phyloP scores from a whole-genome alignment of 257 asterid species.

The Solanum habrochaites region DNA sequence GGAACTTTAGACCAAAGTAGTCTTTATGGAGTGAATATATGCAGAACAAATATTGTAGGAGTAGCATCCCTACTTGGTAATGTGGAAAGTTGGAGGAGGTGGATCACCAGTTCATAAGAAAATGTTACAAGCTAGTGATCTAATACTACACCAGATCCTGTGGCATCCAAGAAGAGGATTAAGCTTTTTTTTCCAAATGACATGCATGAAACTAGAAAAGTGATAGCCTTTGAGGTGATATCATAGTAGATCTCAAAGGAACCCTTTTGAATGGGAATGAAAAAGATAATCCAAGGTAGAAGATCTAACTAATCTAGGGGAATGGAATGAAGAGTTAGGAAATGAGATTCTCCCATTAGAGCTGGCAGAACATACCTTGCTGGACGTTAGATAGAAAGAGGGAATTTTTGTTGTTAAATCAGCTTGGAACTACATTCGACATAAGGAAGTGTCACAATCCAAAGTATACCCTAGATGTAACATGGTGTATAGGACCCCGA shows the following conservation, averaged over 20 bases:
- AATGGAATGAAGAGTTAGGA: background rate
- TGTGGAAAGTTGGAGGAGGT: too few relatives aligned
- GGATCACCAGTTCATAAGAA: background rate
- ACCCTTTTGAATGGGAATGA: background rate
- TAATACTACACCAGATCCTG: background rate
- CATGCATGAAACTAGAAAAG: background rate
- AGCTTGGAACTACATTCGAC: background rate
- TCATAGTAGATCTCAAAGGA: background rate
- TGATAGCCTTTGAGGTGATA: background rate
- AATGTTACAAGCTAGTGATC: background rate
- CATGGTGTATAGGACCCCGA: background rate
- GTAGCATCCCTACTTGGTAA: too few relatives aligned
- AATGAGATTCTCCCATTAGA: background rate
- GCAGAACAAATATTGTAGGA: too few relatives aligned
- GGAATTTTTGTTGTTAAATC: too few relatives aligned
- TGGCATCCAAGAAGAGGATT: background rate
- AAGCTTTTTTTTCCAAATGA: background rate
- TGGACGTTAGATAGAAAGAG: background rate
- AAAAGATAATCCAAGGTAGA: background rate
- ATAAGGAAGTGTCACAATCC: too few relatives aligned
- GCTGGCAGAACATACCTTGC: background rate
- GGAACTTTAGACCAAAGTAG: too few relatives aligned
- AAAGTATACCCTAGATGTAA: background rate
- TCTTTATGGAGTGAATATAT: too few relatives aligned
- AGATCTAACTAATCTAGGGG: background rate